Base-by-base conservation (phyloP, 352 stramenopile genomes). In the Phytophthora tubulina region DNA sequence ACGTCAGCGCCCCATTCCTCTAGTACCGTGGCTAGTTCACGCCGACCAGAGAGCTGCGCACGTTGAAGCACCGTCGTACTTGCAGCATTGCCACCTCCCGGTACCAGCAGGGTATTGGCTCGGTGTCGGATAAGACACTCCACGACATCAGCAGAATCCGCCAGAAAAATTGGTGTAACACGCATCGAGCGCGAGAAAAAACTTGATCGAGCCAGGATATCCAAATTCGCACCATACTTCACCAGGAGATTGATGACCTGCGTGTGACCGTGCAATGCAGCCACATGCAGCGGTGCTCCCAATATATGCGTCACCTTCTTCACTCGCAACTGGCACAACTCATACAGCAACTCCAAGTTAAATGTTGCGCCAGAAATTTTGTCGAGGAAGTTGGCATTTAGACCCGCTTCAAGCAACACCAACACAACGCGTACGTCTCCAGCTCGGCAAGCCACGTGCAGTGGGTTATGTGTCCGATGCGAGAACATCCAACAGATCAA, bases 1-100 rank as follows among this genome's bases (percentile, higher is more conserved):
- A 95, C 85, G 55, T 95, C 88, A 6, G 79, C 84, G 6, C 88
- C 88, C 85, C 86, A 95, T 10, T 92, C 81, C 44, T 91, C 83
- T 6, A 95, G 65, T 10, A 89, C 75, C 3, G 63, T 79, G 3
- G 80, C 85, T 6, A 95, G 49, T 36, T 92, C 84, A 17, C 72
- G 73, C 35, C 84, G 82, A 14, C 84, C 83, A 38, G 90, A 73
- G 4, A 95, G 73, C 61, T 88, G 75, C 10, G 85, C 88, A 7
- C 84, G 80, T 58, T 95, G 86, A 17, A 93, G 78, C n/a, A 90
- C 86, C 0, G 88, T 94, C 36, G 90, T 86, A 33, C 82, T 91
- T 62, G 82, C 85, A 2, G 85, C 76, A 50, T 87, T 89, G 33
- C 79, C 83, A 32, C 85, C 79, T 30, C 84, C 83, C 2, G 86